Evolutionary conservation across 2,329 filamentous ascomycete genomes (phyloP), one percentile per base, ranked within the genome.

Genomic region (Aschersonia sp.): DNA sequence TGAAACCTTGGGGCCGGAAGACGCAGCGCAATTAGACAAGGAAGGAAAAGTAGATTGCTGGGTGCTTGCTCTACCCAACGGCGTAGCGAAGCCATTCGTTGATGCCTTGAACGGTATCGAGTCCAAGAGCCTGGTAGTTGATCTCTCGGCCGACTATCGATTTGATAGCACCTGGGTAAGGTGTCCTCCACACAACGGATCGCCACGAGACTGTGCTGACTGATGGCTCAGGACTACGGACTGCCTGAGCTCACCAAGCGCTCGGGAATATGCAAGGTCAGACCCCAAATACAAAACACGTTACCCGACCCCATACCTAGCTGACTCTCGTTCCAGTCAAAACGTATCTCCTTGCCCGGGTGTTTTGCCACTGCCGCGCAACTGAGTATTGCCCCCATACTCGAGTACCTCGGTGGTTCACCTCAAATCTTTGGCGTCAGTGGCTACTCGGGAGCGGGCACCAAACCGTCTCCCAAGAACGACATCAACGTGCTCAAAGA

Each of bases 11-110:
- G 82, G 78, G 48, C 78, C 88, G 5, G 91, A 97, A 54, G 91
- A 97, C 55, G 82, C 95, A 9, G 80, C 81, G 53, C 76, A 81
- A 50, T 87, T 97, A 78, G 86, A 92, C 52, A 82, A 85, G 62
- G 80, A 83, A 32, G 85, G 85, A 46, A 79, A 89, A 58, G 82
- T 97, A 45, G 91, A 97, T 69, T 92, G 86, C 68, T 97, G 89
- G 89, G 86, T 97, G 43, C 92, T 97, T 86, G 92, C 92, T 38
- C 79, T 97, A 31, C 92, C 91, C 43, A 98, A 97, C 60, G 86
- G 87, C 51, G 88, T 95, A 45, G 96, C 88, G 78, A 85, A 89
- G 69, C 89, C 92, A 0, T 98, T 84, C 56, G 84, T 97, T 7
- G 87, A 97, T 53, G 91, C 91, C 5, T 78, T 97, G 47, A 78